Base-by-base conservation (phyloP, 345 rosid genomes). In the Bruguiera parviflora region DNA sequence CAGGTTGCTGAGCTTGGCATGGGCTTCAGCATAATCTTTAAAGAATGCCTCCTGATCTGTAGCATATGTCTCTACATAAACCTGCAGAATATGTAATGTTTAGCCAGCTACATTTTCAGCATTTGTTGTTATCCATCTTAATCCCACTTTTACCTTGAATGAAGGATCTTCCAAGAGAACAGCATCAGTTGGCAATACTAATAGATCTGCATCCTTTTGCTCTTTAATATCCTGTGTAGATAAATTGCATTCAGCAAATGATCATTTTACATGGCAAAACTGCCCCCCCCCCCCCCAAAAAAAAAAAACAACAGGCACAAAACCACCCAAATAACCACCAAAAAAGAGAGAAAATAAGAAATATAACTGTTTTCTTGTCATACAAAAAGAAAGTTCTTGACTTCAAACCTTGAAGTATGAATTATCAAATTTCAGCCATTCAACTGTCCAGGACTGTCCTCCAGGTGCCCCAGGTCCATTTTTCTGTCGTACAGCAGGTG, bases 391-490 rank as follows among this genome's bases (percentile, higher is more conserved):
- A 70, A 63, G 57, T 64, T 83, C 57, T 52, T 55, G 58, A 73
- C 53, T 55, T 62, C 79, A 68, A 73, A 94, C 98, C 98, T 91
- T 94, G 85, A 94, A 94, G 81, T 94, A 94, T 49, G 95, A 94
- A 66, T 94, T 91, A 74, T 94, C 97, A 77, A 94, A 94, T 78
- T 89, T 89, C 77, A 94, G 84, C 98, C 98, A 94, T 74, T 94
- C 76, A 78, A 72, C 86, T 5, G 98, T 94, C 98, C 98, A 91
- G 10, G 98, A 94, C 69, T 91, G 97, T 80, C 98, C 98, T 72
- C 97, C 97, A 69, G 96, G 86, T 81, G 95, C 97, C 78, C 97
- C 98, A 2, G 96, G 98, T 33, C 98, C 97, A 70, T 84, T 77
- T 86, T 91, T 89, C 98, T 94, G 96, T 70, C 69, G 78, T 57